Base-by-base conservation (phyloP, 1,284 basidiomycete genomes). In the Neolentinus lepideus region DNA sequence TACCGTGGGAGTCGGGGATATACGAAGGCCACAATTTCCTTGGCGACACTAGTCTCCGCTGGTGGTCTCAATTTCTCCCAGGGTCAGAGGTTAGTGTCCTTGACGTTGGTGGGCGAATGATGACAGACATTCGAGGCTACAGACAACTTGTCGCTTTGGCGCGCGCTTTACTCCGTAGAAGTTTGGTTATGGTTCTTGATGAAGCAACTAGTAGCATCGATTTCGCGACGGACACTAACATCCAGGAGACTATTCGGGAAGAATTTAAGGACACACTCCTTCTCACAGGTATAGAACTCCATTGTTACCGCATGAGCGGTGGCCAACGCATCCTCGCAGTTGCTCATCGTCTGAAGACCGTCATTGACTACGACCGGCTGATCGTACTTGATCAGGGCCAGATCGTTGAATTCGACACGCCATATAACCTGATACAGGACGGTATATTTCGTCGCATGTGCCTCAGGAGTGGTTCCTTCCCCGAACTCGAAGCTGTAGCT, bases 61-160 rank as follows among this genome's bases (percentile, higher is more conserved):
- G 90, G 90, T 1, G 92, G 92, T 3, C 77, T 81, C 56, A 93
- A 93, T 70, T 90, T 93, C 64, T 91, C 88, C 1, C 87, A 90
- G 58, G 92, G 92, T 3, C 91, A 95, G 64, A 67, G 89, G n/a
- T 92, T 94, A 68, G 29, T 31, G 4, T 12, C 4, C 29, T 12
- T 31, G 12, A 31, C 4, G 29, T 31, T 31, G 6, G 29, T 31
- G 12, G 12, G 12, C 4, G 29, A 6, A 31, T 12, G 4, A 12
- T 31, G 6, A 12, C 29, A 4, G 29, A 31, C 29, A 6, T 31
- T 31, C 4, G 29, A 31, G 4, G 29, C 29, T 12, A 31, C 29
- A 31, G 29, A 31, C 29, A 31, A 12, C 75, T 94, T 1, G 81
- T 94, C 22, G 88, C 90, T 1, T 83, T 90, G 79, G 86, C 87